These are phyloP conservation scores for Scedosporium apiospermum DNA, from an alignment of 2,329 filamentous ascomycete genomes.

Conservation along the genomic window DNA sequence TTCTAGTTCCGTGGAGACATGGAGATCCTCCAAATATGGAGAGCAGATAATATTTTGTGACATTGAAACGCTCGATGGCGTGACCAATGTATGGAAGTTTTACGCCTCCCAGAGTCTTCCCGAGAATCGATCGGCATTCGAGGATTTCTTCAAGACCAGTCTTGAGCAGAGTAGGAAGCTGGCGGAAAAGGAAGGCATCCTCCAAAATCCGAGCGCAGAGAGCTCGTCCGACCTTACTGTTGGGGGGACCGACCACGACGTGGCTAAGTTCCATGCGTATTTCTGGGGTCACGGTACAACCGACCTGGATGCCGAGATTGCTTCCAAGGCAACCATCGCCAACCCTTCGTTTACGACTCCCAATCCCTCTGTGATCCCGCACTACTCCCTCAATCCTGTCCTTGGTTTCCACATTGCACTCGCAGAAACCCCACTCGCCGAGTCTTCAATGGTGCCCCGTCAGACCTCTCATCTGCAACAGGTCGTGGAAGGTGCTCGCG, in stretches of 20 bases:
- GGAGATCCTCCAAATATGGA: not conserved
- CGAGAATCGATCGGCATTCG: not conserved
- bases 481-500: not conserved
- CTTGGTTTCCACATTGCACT: not conserved
- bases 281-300: not conserved
- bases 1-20: not conserved
- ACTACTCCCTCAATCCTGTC: not conserved
- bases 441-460: not conserved
- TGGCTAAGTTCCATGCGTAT: not conserved
- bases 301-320: not conserved
- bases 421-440: not conserved
- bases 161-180: not conserved
- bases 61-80: not conserved
- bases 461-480: not conserved
- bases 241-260: not conserved
- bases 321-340: not conserved
- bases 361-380: not conserved
- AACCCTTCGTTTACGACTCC: not conserved
- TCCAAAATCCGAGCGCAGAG: not conserved
- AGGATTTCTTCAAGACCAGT: not conserved
- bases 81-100: not conserved
- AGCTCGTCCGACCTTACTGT: not conserved
- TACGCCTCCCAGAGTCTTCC: not conserved
- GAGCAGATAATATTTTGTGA: not conserved
- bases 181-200: not conserved